phyloP scores from a whole-genome alignment of 1,284 basidiomycete species.

The Paramarasmius palmivorus region DNA sequence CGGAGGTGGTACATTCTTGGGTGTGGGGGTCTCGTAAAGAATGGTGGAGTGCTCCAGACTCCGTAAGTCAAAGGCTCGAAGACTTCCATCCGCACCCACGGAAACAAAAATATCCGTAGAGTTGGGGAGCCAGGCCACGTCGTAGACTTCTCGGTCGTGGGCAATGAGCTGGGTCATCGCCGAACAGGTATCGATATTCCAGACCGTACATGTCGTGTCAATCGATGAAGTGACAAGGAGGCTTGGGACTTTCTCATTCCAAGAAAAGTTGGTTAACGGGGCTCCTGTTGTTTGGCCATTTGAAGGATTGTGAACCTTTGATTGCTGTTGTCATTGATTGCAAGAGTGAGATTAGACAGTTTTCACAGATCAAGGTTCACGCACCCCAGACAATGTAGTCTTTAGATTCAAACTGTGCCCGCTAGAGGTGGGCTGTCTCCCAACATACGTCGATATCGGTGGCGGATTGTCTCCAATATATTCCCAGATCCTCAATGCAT shows the following conservation, averaged over 20 bases:
- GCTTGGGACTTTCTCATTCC: constrained; percentile 88
- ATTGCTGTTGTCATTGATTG: constrained; percentile 53
- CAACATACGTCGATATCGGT: constrained; percentile 68
- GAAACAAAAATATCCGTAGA: constrained; percentile 98
- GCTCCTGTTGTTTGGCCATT: constrained; percentile 69
- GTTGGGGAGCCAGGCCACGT: constrained; percentile 98
- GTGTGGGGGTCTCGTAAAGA: constrained; percentile 90
- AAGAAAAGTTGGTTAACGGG: constrained; percentile 93
- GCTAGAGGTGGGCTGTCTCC: constrained; percentile 52
- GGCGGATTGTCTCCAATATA: constrained; percentile 64
- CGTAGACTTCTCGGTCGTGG: constrained; percentile 97
- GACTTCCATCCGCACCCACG: constrained; percentile 95
- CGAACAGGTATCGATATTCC: constrained; percentile 96
- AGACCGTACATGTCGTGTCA: constrained; percentile 93
- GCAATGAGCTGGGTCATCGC: constrained; percentile 98
- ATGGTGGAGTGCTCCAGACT: constrained; percentile 98
- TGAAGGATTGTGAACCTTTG: constrained; percentile 71
- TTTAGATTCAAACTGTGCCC: constrained; percentile 65
- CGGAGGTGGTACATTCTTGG: constrained; percentile 64
- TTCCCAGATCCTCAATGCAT: constrained; percentile 89
- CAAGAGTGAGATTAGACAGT: constrained; percentile 14
- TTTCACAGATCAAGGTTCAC: constrained; percentile 30
- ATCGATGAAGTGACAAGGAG: constrained; percentile 95
- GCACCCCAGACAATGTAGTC: constrained; percentile 81
- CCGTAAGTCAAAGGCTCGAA: constrained; percentile 95